Evolutionary conservation across 176 grass and related monocot genomes (phyloP), one percentile per base, ranked within the genome.

Genomic region (Aegilops longissima): DNA sequence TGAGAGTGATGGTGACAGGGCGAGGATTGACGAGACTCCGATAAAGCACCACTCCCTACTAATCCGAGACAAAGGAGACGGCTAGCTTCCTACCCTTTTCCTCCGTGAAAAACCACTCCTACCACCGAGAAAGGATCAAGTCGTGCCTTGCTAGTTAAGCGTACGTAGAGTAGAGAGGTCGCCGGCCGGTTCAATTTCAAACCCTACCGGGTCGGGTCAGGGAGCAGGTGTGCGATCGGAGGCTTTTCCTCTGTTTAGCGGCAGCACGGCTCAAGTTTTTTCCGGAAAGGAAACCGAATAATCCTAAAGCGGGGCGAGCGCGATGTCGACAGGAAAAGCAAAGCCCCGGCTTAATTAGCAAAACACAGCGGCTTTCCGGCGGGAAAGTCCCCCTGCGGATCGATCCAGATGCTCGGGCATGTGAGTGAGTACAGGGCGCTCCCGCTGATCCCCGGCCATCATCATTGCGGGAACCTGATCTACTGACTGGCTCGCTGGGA

Each of bases 341-440:
- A 73, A n/a, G 42, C 11, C 56, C 6, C 4, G 2, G 75, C 85
- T 58, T 45, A 80, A 84, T 68, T 47, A 61, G 68, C 64, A 78
- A 56, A 70, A 47, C 24, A 8, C 68, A 4, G 62, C 44, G 66
- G 83, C 88, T 86, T 90, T 90, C 83, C 63, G 70, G 49, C 36
- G 49, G 51, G 80, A 17, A 87, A 86, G 17, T 58, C 17, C 18
- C 44, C 2, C 80, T 67, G 58, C 51, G 21, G 66, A 21, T 9
- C 54, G 54, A 9, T 21, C 54, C 2, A 83, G 80, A 87, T 83
- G 84, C 64, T 5, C 38, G 6, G 33, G 80, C 80, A 90, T 84
- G 80, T 90, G 80, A 63, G 17, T 18, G 51, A 54, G n/a, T 0
- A 42, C 61, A 39, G 16, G 2, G 11, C 3, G 44, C 12, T 8